phyloP scores from a whole-genome alignment of 495 filamentous ascomycete genomes.

The Trichoderma virens region DNA sequence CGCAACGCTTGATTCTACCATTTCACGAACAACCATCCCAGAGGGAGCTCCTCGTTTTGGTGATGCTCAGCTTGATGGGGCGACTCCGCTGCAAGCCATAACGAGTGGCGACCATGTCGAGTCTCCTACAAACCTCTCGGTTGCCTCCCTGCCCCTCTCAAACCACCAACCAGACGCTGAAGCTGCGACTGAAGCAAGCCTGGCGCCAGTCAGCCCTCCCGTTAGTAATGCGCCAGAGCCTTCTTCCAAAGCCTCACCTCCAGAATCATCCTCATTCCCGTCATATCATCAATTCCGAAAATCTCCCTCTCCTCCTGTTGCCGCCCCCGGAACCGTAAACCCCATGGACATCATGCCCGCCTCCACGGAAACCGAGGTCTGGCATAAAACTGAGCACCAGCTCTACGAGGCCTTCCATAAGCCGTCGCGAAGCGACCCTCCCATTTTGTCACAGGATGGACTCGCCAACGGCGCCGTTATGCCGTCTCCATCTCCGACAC shows the following conservation, averaged over 20 bases:
- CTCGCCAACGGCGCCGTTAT: background rate
- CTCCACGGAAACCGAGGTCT: constrained; percentile 10
- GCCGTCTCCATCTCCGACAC: background rate
- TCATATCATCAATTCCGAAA: background rate
- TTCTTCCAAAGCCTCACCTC: background rate
- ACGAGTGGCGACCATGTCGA: background rate
- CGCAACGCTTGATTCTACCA: background rate
- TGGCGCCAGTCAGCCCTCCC: constrained; percentile 22
- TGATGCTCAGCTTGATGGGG: background rate
- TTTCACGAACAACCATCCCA: background rate
- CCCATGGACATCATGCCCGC: constrained; percentile 14
- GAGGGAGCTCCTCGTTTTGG: background rate
- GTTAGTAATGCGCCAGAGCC: background rate
- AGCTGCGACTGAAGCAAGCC: background rate
- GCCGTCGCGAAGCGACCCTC: background rate
- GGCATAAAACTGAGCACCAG: constrained; percentile 10
- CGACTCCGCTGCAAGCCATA: background rate
- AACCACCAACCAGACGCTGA: background rate
- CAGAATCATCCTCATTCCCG: background rate
- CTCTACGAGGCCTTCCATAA: constrained; percentile 7
- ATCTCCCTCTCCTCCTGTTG: constrained; percentile 5
- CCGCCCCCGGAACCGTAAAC: constrained; percentile 13
- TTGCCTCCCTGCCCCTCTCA: background rate
- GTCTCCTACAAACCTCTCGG: background rate
- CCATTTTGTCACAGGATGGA: no score